Base-by-base conservation (phyloP, 2,329 filamentous ascomycete species). In the Aspergillus glaucus region DNA sequence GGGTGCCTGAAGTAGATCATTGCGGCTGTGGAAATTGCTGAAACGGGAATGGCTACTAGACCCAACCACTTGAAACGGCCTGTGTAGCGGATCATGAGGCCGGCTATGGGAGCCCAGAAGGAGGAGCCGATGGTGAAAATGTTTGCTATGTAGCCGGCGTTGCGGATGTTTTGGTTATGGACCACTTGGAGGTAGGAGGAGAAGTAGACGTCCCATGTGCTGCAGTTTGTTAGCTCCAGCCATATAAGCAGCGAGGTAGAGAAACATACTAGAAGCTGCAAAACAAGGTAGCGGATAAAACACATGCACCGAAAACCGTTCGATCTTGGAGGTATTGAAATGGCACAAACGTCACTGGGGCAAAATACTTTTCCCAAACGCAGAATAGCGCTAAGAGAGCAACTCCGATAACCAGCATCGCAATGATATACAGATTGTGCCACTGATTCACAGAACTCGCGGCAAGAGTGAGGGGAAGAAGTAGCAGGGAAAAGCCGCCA, bases 1-100 rank as follows among this genome's bases (percentile, higher is more conserved):
- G 75, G 69, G 40, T 70, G 65, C 10, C 78, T 74, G 65, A 78
- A 79, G 43, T 75, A 61, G 52, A 80, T 75, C 70, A 80, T 75
- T 7, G 79, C 64, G 1, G 74, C 75, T 2, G 71, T 67, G 3
- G 73, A 76, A 0, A 80, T 64, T 8, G 78, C 65, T 43, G 68
- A 72, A 4, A 79, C 49, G 0, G 76, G 76, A 1, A 78, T 61
- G n/a, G 72, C 77, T 40, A 74, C 72, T 56, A 66, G 71, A 3
- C 74, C 70, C 3, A 75, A 52, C 51, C 65, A 73, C 62, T 79
- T 80, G 67, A 78, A 77, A 19, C 68, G 72, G 8, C 74, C 74
- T 2, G 71, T 76, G 19, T 55, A 58, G 26, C 73, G 72, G 51
- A 81, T 76, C 21, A 72, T 50, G 15, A 76, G 61, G 3, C 78